phyloP scores from a whole-genome alignment of 75 land plant species.

The Pinus taeda region DNA sequence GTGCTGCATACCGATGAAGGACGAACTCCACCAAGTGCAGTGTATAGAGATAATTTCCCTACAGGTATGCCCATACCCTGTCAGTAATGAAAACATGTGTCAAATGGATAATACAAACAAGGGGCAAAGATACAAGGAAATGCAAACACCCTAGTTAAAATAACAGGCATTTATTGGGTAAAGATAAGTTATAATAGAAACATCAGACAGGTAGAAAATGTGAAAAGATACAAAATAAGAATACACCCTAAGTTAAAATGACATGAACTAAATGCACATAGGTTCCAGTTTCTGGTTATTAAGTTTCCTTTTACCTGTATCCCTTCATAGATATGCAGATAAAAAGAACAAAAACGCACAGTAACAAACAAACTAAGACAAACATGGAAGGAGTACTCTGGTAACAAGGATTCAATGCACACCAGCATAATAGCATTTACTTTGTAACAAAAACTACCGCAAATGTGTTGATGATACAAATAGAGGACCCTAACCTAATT shows the following conservation, averaged over 20 bases:
- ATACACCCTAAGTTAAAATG: background rate
- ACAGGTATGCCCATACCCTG: slow-evolving; percentile 46
- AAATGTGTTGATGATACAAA: background rate
- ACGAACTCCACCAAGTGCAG: slow-evolving; percentile 36
- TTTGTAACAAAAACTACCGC: background rate
- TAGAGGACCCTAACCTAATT: too few relatives aligned
- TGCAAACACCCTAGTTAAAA: background rate
- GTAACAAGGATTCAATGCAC: too few relatives aligned
- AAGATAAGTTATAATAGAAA: too few relatives aligned
- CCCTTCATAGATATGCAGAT: too few relatives aligned
- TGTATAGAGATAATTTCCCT: slow-evolving; percentile 33
- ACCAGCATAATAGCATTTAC: too few relatives aligned
- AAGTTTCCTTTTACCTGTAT: background rate
- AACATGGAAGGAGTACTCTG: too few relatives aligned
- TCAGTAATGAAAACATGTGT: background rate
- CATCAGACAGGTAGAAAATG: background rate
- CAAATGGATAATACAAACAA: background rate
- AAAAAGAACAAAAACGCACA: too few relatives aligned
- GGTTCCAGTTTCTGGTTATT: background rate
- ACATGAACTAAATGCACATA: background rate
- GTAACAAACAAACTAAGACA: too few relatives aligned
- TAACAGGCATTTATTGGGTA: background rate
- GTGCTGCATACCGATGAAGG: slow-evolving; percentile 27
- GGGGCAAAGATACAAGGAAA: background rate
- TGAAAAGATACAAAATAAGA: background rate